phyloP scores from a whole-genome alignment of 495 filamentous ascomycete genomes.

The Trichoderma virens region DNA sequence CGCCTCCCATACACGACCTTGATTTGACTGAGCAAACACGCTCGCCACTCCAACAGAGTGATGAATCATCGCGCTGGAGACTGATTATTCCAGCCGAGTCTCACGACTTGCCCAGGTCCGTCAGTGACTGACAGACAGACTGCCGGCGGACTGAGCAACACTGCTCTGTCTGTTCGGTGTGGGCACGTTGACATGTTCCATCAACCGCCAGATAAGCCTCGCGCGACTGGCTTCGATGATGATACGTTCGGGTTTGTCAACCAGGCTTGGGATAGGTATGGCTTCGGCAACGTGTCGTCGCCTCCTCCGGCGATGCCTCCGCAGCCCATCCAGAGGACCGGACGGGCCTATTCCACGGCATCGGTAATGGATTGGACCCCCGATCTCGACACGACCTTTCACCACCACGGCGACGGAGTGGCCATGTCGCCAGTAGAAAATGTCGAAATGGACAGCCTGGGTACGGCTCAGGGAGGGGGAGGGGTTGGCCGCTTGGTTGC shows the following conservation, averaged over 20 bases:
- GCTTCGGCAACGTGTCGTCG: background rate
- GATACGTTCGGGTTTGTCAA: conserved; percentile 5
- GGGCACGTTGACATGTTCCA: conserved; percentile 9
- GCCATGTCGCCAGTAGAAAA: background rate
- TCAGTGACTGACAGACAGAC: conserved; percentile 4
- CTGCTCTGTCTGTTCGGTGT: conserved; percentile 6
- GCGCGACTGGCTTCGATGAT: background rate
- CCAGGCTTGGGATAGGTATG: background rate
- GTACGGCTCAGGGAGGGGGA: background rate
- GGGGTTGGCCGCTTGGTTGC: conserved; percentile 10
- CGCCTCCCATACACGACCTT: conserved; percentile 2
- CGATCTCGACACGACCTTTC: background rate
- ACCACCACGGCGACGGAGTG: conserved; percentile 5
- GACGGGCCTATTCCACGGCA: background rate
- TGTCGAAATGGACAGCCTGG: background rate
- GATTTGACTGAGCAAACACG: conserved; percentile 1
- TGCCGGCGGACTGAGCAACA: conserved; percentile 6
- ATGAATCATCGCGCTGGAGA: conserved; percentile 7
- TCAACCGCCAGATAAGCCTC: conserved; percentile 3
- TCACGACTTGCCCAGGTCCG: conserved; percentile 2
- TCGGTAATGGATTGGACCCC: conserved; percentile 3
- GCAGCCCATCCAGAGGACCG: background rate
- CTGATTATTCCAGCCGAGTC: conserved; percentile 8
- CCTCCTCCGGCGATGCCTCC: background rate
- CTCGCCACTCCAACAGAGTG: conserved; percentile 5